Evolutionary conservation across 257 asterid species (phyloP), one percentile per base, ranked within the genome.

Genomic region (Parsonsia alboflavescens): DNA sequence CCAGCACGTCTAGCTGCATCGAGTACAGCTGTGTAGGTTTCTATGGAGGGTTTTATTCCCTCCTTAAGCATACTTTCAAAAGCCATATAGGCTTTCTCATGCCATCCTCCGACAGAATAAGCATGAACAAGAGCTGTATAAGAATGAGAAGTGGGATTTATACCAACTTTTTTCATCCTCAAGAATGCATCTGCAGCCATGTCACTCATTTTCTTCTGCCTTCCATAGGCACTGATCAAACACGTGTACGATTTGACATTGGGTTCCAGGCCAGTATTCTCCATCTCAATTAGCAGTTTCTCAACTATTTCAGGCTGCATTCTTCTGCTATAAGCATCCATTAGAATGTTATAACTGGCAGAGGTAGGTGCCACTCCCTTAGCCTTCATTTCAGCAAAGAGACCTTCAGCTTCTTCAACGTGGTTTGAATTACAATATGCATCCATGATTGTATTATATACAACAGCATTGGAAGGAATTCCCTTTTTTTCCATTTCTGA

Each of bases 71-170:
- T 90, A 65, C 86, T 85, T 54, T 92, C 87, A 57, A 92, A 94
- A 56, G 96, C 85, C 22, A 80, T 58, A 57, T 78, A 82, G 53
- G 98, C 97, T 79, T 94, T 94, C 81, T 92, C 96, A 39, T 94
- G 98, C 96, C 96, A 92, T 42, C 92, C 86, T 75, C 85, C 76
- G 13, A 88, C 82, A 1, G 98, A 85, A 74, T 89, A 90, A 4
- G 98, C 98, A 46, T 94, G 97, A 67, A 94, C 85, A 61, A 94
- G 97, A 79, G 97, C 94, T 0, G 99, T 92, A 74, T 94, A 94
- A 4, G 97, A 92, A 84, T 92, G 88, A 19, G 99, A 88, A 33
- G 89, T 84, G 41, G 99, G 99, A 76, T 84, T 86, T 76, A 94
- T 90, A 61, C 97, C 97, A 10, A 70, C 87, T 67, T 77, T 92